Evolutionary conservation across 179 eudicot species (phyloP), one percentile per base, ranked within the genome.

Genomic region (Gypsophila paniculata): DNA sequence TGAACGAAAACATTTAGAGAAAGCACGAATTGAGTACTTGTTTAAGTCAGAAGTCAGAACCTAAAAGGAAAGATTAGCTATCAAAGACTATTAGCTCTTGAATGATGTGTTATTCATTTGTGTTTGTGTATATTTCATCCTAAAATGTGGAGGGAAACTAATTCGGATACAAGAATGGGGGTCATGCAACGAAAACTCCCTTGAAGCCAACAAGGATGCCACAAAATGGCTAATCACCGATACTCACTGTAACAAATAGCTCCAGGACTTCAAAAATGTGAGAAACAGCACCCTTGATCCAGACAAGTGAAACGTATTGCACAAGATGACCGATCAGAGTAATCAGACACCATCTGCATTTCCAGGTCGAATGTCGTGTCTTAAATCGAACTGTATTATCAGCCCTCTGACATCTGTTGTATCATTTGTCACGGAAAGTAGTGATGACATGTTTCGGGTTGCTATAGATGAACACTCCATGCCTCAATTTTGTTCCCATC

Each of bases 151-250:
- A 23, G 5, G 44, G 21, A 14, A 66, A 44, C 57, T 66, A 22
- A 46, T 13, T 53, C 48, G 21, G 0, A 61, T 57, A 15, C 6
- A 19, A 64, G 23, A 39, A 64, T 42, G 7, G 69, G 32, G 52
- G n/a, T 63, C 19, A 52, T 21, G 29, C 8, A 3, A 36, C 32
- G 19, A 19, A 39, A 26, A 46, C 59, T 19, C 8, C 52, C 69
- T 34, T 62, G 69, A 46, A 48, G 54, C 70, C 22, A 22, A 13
- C 46, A 44, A 25, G n/a, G n/a, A n/a, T n/a, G n/a, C n/a, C n/a
- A n/a, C n/a, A n/a, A 19, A 25, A 65, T 44, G 7, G 42, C 7
- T 7, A 36, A 3, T 36, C 3, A 2, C 7, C 7, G 3, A 4
- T 32, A 62, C 39, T 34, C 42, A 39, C n/a, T n/a, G n/a, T n/a